Evolutionary conservation across 352 stramenopile species (phyloP), one percentile per base, ranked within the genome.

Genomic region (Elongisporangium prolatum): DNA sequence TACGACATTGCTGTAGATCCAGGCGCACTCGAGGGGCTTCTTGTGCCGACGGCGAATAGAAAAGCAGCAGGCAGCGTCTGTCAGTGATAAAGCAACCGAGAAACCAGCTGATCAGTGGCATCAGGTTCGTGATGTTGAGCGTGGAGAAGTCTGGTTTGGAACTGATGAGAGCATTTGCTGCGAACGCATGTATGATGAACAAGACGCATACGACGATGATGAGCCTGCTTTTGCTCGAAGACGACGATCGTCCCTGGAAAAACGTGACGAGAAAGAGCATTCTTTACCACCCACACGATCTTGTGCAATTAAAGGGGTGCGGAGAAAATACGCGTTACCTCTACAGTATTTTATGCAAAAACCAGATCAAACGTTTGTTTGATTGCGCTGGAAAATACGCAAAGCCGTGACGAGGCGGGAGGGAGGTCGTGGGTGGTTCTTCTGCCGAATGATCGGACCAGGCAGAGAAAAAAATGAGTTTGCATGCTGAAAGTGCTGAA

Each of bases 61-160:
- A 18, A 51, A 70, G 10, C 53, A 73, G 24, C 61, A 67, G 28
- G 44, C 68, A 50, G 24, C 7, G 2, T 40, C 34, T 16, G 34
- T 13, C 5, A 5, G 34, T 44, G 10, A 48, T 47, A 52, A n/a
- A 8, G 40, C 6, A 21, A 51, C 7, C n/a, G 34, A 16, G 0
- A 61, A 61, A 20, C 25, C 63, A 9, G 47, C 24, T 0, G 56
- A 72, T 25, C 65, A 80, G 48, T 95, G 85, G 85, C 77, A 87
- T 44, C 63, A 91, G 54, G 79, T 95, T 9, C 82, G 80, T 4
- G 85, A 95, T 57, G 65, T 88, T 9, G 77, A 87, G 17, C 63
- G 68, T 10, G 74, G 69, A 6, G 84, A 92, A 44, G 72, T 86
- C 14, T 95, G 85, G 85, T 95, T 72, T 8, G 63, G 68, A 59